These are phyloP conservation scores for Ambispora gerdemannii DNA, from an alignment of 192 early-diverging fungal genomes.

Conservation along the genomic window DNA sequence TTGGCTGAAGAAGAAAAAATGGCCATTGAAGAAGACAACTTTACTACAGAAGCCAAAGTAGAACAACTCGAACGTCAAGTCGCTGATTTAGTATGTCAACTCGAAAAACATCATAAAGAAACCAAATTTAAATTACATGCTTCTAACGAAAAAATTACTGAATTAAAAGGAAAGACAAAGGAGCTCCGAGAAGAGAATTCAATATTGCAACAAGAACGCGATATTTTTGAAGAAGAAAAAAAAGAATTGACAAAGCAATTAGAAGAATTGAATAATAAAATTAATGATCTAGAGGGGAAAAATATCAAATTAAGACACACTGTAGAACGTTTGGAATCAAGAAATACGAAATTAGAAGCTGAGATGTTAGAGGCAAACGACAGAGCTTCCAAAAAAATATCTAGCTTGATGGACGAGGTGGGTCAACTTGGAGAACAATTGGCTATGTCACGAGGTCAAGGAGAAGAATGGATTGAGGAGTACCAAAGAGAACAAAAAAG, in stretches of 20 bases:
- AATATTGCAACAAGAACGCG: not conserved
- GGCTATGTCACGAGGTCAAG: not conserved
- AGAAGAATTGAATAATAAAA: not conserved
- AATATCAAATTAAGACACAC: not conserved
- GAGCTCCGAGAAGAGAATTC: not conserved
- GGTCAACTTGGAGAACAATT: constrained; percentile 9
- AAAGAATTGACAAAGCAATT: not conserved
- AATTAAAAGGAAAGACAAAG: not conserved
- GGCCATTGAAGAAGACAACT: not conserved
- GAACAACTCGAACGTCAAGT: not conserved
- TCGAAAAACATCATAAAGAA: not conserved
- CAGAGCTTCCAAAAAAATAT: not conserved
- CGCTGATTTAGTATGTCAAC: not conserved
- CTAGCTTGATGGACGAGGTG: not conserved
- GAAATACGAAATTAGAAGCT: constrained; percentile 9
- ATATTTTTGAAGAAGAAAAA: constrained; percentile 12
- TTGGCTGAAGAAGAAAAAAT: not conserved
- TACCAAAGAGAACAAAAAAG: constrained; percentile 8
- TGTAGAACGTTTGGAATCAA: not conserved
- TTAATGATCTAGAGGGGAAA: not conserved
- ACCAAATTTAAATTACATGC: not conserved
- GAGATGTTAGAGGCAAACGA: not conserved
- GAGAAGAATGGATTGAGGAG: constrained; percentile 11
- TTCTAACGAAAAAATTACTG: not conserved
- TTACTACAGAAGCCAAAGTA: not conserved